Conservation (phyloP, 2,329 filamentous ascomycete species). For the Curvularia sp. region DNA sequence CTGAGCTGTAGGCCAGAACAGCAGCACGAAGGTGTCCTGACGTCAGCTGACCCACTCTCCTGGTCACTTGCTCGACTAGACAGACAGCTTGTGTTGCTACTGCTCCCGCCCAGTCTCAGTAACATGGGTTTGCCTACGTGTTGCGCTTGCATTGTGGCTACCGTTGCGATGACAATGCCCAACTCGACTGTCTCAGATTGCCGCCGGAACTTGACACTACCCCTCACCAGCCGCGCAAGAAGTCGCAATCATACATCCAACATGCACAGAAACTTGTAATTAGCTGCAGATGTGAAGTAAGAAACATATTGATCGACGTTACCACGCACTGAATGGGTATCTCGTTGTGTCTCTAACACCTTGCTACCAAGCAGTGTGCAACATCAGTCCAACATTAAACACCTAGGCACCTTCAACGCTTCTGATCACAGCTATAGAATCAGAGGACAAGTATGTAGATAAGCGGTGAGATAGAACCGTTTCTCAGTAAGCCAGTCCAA, state of each 20-base stretch:
- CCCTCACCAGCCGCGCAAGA: background rate
- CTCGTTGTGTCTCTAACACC: background rate
- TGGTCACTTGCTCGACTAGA: background rate
- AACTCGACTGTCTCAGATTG: background rate
- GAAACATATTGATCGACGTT: background rate
- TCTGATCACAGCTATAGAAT: background rate
- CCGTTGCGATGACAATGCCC: background rate
- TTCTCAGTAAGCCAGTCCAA: too few species aligned
- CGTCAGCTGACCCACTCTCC: conserved; percentile 2
- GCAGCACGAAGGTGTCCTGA: background rate
- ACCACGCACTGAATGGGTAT: background rate
- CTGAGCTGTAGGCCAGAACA: background rate
- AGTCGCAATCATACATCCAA: background rate
- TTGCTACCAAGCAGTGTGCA: background rate
- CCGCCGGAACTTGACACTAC: background rate
- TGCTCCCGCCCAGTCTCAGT: background rate
- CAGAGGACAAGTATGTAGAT: too few species aligned
- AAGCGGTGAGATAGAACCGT: too few species aligned
- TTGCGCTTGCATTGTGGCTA: background rate
- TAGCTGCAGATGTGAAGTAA: background rate
- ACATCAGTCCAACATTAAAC: background rate
- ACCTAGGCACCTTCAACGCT: background rate
- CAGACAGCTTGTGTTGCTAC: background rate
- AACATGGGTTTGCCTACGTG: background rate
- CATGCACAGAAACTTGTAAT: background rate